phyloP scores from a whole-genome alignment of 345 rosid species.

The Nephelium lappaceum region DNA sequence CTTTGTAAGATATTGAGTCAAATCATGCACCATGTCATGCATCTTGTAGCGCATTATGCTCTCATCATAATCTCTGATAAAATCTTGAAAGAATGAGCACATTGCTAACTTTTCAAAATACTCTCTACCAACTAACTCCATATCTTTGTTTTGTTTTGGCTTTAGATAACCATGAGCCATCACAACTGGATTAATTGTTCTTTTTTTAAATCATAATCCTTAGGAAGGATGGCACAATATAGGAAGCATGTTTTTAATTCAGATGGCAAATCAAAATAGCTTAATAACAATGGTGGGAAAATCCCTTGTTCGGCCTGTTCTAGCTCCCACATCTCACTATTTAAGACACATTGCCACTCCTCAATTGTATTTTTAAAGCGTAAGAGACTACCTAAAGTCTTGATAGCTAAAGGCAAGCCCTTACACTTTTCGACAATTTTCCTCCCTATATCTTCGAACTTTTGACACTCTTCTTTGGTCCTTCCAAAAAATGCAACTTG shows the following conservation, averaged over 20 bases:
- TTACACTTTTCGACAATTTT: not conserved
- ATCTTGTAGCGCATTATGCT: not conserved
- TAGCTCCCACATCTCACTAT: not conserved
- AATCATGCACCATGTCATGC: slow-evolving; percentile 5
- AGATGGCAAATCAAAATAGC: not conserved
- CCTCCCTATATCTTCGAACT: too few relatives aligned
- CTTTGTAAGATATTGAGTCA: not conserved
- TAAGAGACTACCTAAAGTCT: not conserved
- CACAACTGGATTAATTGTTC: not conserved
- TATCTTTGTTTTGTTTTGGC: not conserved
- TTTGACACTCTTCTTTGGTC: too few relatives aligned
- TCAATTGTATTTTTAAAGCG: not conserved
- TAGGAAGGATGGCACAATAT: not conserved
- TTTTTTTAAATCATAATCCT: not conserved
- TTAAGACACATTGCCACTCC: not conserved
- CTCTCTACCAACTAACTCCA: not conserved
- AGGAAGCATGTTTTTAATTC: not conserved
- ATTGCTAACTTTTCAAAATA: not conserved
- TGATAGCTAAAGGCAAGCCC: not conserved
- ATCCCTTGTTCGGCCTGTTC: not conserved
- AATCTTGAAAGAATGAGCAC: slow-evolving; percentile 1
- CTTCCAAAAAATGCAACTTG: too few relatives aligned
- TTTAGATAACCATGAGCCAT: not conserved
- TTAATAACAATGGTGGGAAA: not conserved
- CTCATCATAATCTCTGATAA: not conserved